phyloP scores from a whole-genome alignment of 371 early-diverging fungal genomes.

The Apophysomyces trapeziformis region DNA sequence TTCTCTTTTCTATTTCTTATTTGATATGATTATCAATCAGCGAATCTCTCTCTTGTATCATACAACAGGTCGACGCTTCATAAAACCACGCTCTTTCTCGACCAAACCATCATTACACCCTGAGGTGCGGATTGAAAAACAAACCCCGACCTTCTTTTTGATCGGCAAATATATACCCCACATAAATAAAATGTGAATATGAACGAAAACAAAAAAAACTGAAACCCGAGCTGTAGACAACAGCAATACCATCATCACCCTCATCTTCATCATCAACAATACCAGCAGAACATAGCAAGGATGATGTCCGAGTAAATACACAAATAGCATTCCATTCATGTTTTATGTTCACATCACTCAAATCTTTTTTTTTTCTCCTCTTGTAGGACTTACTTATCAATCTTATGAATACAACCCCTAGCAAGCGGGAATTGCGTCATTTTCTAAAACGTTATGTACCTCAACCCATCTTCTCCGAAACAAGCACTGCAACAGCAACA shows the following conservation, averaged over 20 bases:
- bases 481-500: constrained; percentile 6
- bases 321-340: too few species aligned
- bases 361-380: not conserved
- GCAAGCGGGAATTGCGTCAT: constrained; percentile 77
- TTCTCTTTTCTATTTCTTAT: not conserved
- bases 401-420: constrained; percentile 71
- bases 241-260: too few species aligned
- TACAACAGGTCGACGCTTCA: not conserved
- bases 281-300: too few species aligned
- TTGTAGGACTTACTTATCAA: constrained; percentile 55
- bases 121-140: constrained; percentile 1
- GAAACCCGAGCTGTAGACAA: too few species aligned
- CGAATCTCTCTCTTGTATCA: not conserved
- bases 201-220: too few species aligned
- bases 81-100: not conserved
- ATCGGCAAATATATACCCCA: too few species aligned
- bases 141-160: not conserved
- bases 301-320: too few species aligned
- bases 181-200: too few species aligned
- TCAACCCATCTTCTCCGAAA: constrained; percentile 28
- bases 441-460: constrained; percentile 70
- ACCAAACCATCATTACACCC: not conserved
- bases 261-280: too few species aligned
- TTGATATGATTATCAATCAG: not conserved
- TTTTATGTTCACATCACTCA: not conserved